Evolutionary conservation across 2,329 filamentous ascomycete genomes (phyloP), one percentile per base, ranked within the genome.

Genomic region (Ilyonectria robusta): DNA sequence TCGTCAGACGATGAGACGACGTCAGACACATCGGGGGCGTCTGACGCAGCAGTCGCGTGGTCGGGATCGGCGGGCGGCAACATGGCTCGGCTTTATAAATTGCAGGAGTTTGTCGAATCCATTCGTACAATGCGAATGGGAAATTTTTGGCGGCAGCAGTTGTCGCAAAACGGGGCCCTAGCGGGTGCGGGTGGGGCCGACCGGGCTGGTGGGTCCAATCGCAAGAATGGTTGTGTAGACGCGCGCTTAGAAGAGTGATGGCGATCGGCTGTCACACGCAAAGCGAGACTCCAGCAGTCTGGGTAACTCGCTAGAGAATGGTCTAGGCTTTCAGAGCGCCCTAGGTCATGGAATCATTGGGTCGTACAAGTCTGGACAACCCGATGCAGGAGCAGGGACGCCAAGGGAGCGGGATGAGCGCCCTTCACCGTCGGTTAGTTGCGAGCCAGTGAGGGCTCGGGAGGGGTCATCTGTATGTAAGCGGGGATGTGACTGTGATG

Each of bases 1-100:
- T 84, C 82, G 62, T 76, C 75, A 57, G 79, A 80, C 21, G 72
- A 77, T 57, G 70, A 73, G 26, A 42, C 67, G 13, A 56, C 54
- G 46, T 71, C 70, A 63, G 71, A 60, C 37, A 65, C 48, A 37
- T 67, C 44, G 17, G 61, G 58, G 21, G 67, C 70, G 48, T 76
- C 70, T 64, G 70, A 74, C 40, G 26, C 56, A 31, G 58, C 62
- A 42, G 51, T 70, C 59, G 69, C 59, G 62, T 59, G 59, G 55
- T 74, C 67, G 37, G 62, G 64, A 67, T 73, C 68, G 51, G 69
- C 60, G 19, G 66, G 63, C 65, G 70, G 60, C 63, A 63, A 54
- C 71, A 76, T 76, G 57, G 59, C 65, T 70, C 60, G 56, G 53
- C 46, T 67, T 73, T 68, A 70, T 68, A 69, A 74, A 76, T 68